Evolutionary conservation across 2,329 filamentous ascomycete genomes (phyloP), one percentile per base, ranked within the genome.

Genomic region (Colletotrichum tropicicola): DNA sequence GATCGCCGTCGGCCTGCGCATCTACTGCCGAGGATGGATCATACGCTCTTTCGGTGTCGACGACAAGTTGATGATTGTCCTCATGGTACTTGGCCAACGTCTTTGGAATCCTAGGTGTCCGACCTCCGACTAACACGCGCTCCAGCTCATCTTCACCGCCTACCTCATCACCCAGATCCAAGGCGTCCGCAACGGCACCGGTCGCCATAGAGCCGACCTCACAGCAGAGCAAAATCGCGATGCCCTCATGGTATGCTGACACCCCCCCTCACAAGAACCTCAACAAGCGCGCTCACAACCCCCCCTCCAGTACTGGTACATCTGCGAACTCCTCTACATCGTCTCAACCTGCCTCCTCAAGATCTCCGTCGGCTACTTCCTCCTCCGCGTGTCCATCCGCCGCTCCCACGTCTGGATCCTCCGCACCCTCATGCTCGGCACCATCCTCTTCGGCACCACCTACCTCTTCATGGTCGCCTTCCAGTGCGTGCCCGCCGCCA

Each of bases 401-500:
- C 72, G 71, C n/a, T 17, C 49, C 37, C 66, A 82, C 60, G 67
- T 73, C 19, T 73, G 71, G 70, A 77, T 79, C 51, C 65, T 82
- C 21, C 76, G 78, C 52, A 23, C 68, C 2, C 74, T 77, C n/a
- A 75, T 79, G 65, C 51, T 71, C 37, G 68, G 75, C 53, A 80
- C 78, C 12, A 70, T 78, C 15, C 58, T 77, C 45, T 77, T 77
- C 12, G 78, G 78, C 44, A n/a, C 74, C 19, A 69, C 72, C 30
- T 82, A 81, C 65, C 79, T 82, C 68, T 77, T 82, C 65, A 75
- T 80, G 61, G 76, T 75, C 12, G 67, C 79, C 28, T 75, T 82
- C 48, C 79, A 82, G 63, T 82, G 80, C 55, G 68, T 70, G 23
- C 79, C 80, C 9, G 75, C 76, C 1, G 68, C 72, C 5, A 76